Percentiles rank a stretch among this genome's conserved stretches.
phyloP scores from a whole-genome alignment of 2,329 filamentous ascomycete species.

The Rutstroemia sp. region DNA sequence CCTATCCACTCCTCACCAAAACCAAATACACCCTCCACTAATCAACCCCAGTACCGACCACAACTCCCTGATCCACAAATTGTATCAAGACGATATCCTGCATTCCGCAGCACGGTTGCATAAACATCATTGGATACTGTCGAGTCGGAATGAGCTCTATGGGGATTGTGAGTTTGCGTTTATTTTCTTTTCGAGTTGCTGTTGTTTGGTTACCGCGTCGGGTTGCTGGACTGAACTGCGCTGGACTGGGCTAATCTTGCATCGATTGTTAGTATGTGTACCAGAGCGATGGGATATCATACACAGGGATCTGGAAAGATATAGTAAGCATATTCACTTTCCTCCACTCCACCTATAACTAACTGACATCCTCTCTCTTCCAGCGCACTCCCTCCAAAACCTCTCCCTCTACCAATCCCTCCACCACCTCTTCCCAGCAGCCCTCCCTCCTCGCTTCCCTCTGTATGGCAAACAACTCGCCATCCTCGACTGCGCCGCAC shows the following conservation, averaged over 20 bases:
- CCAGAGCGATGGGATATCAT: conserved; percentile 13
- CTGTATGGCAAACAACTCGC: conserved; percentile 14
- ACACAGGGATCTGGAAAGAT: conserved; percentile 13
- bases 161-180: conserved; percentile 8
- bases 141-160: conserved; percentile 13
- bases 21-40: no score
- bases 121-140: conserved; percentile 15
- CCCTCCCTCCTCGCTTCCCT: conserved; percentile 1
- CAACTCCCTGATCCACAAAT: conserved; percentile 9
- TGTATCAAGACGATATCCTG: conserved; percentile 15
- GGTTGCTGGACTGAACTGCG: no score
- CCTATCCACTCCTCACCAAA: no score
- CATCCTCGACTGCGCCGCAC: conserved; percentile 12
- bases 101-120: conserved; percentile 13
- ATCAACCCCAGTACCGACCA: background rate
- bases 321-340: no score
- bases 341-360: no score
- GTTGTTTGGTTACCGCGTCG: background rate
- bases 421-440: background rate
- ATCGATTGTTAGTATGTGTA: conserved; percentile 4
- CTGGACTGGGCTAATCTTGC: background rate
- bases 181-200: background rate
- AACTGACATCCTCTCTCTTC: background rate
- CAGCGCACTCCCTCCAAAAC: conserved; percentile 11
- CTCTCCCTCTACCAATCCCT: conserved; percentile 12